Base-by-base conservation (phyloP, 495 filamentous ascomycete species). In the Bacidia rubella region DNA sequence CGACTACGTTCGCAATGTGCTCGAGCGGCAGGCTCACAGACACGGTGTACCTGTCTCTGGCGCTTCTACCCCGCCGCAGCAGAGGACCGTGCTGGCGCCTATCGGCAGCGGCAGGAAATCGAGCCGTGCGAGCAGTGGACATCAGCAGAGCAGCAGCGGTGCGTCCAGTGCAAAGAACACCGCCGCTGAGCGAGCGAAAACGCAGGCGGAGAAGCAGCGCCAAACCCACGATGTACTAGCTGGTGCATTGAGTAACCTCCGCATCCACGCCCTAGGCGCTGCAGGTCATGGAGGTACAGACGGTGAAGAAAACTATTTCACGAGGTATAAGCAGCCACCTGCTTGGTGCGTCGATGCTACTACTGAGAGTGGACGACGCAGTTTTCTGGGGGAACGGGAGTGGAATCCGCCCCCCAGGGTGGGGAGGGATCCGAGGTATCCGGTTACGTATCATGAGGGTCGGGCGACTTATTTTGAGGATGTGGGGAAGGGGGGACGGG, bases 331-430 rank as follows among this genome's bases (percentile, higher is more conserved):
- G 25, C 17, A 19, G 24, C 47, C 47, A 10, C 47, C 47, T 10
- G 47, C 47, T 17, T 50, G 47, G 47, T 50, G 47, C 12, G 27
- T 50, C n/a, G 47, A 50, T 21, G 26, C 22, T 38, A 50, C 22
- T 3, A 38, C 12, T 1, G 9, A 35, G 25, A 19, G n/a, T 0
- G 29, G 47, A 2, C 22, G 47, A 12, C 27, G 26, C 11, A 50
- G 47, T 22, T 50, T 50, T 32, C 23, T 50, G 20, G 47, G 47
- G 0, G 47, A 50, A 7, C n/a, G n/a, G 9, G 47, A 50, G 26
- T 50, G 47, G 47, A 32, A 38, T 20, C 47, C 47, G 19, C 47
- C 47, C 1, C 26, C 17, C n/a, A 4, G 47, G 12, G 47, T 50
- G n/a, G 47, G 47, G 10, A 11, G 47, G 2, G 47, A 50, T 50